Base-by-base conservation (phyloP, 805 yeast genomes). In the Lachancea thermotolerans region DNA sequence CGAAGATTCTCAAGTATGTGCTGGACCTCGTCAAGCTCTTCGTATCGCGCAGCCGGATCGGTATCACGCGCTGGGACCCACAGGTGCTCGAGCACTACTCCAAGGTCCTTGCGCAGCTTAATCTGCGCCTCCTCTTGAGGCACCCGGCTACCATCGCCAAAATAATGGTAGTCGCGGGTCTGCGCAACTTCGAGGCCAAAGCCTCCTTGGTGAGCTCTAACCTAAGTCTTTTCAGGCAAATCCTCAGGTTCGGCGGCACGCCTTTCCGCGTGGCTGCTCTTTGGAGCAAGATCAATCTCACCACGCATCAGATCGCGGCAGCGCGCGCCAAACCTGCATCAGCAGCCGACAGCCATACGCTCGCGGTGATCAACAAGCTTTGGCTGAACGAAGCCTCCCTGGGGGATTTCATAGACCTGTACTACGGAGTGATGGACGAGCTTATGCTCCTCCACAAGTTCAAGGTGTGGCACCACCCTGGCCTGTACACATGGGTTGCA, bases 381-480 rank as follows among this genome's bases (percentile, higher is more conserved):
- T 69, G 71, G 64, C 53, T 73, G 31, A 77, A 70, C 44, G 72
- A 74, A 54, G 57, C 60, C 31, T 70, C 77, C 1, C 51, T 82
- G 33, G 71, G 74, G 10, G 81, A 82, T 37, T 49, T 76, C 18
- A 64, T 76, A 28, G 74, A 79, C 35, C 58, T 83, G 4, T 84
- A 81, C 60, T 84, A 82, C 61, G 76, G 82, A 6, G 57, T 80
- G 33, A 75, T 75, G 55, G 91, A 84, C 62, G 91, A 84, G 61
- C 59, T 79, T 16, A 65, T 74, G 28, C 65, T 82, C 14, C 63
- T 82, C 30, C 78, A 69, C 65, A 81, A 81, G 54, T 71, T 73
- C 44, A 58, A 59, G 21, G 42, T 65, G 4, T 57, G 59, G 55
- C 49, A 51, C 12, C 58, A 60, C 37, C 41, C 47, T 12, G 41